Evolutionary conservation across 2,329 filamentous ascomycete species (phyloP), one percentile per base, ranked within the genome.

Genomic region (Colletotrichum kahawae): DNA sequence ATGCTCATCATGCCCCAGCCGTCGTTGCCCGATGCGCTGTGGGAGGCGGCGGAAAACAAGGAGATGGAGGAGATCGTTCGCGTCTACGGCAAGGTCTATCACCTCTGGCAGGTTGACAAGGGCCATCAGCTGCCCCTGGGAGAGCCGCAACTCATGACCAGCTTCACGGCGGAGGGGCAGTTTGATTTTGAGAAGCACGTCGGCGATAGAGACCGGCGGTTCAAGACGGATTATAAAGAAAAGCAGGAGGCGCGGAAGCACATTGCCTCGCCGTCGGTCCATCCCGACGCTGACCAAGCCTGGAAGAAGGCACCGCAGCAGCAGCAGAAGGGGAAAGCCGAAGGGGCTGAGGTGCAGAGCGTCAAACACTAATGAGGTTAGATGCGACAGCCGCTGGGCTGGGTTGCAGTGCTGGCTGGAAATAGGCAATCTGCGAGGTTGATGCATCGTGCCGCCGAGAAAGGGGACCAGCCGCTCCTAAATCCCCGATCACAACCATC

Each of bases 41-140:
- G 95, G 95, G 93, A 97, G 77, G 82, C 88, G 6, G 93, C 94
- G 3, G 95, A 98, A 85, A 94, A 91, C 36, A 89, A 90, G 62
- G 95, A 96, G 83, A 97, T 98, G 94, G 91, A 93, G 77, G 89
- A 95, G 73, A 88, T 97, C 0, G 85, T 95, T 5, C 87, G 90
- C 1, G 82, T 97, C 4, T 97, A 97, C 80, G 95, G 95, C 12
- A 98, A 98, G 82, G 91, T 93, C 1, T 97, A 93, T 82, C 95
- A 98, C 82, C 87, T 97, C 56, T 98, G 95, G 95, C 94, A 97
- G 88, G 91, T 93, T 18, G 95, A 97, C 84, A 87, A 90, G 7
- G 94, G 94, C 0, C 91, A 96, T 80, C 80, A 81, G 74, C 75
- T 91, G 34, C 89, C 89, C 0, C 78, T 91, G 4, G 90, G 89